Conservation (phyloP, 2,329 filamentous ascomycete genomes). For the Drechslerella coelobrocha region DNA sequence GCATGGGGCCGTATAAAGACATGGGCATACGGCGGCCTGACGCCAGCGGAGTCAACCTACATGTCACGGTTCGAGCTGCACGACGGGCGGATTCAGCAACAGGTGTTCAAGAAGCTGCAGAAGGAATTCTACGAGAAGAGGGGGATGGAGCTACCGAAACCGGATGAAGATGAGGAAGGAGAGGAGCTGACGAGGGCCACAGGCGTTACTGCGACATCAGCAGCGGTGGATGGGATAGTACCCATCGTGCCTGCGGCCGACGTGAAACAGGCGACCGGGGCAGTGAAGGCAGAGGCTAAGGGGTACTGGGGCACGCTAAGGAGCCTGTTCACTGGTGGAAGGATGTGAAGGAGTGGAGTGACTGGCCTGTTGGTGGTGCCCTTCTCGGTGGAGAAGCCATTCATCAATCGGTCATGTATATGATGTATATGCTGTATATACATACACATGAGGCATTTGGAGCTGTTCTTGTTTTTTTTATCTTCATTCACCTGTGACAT, state of each 20-base stretch:
- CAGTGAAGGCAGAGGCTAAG: slow-evolving; percentile 37
- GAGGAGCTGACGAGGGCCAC: slow-evolving; percentile 22
- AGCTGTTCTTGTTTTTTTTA: slow-evolving; percentile 14
- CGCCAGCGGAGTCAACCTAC: slow-evolving; percentile 54
- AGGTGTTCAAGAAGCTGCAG: slow-evolving; percentile 43
- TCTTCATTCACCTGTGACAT: slow-evolving; percentile 50
- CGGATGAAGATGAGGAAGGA: slow-evolving; percentile 35
- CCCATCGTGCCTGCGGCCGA: slow-evolving; percentile 35
- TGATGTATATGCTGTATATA: slow-evolving; percentile 27
- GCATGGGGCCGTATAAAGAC: slow-evolving; percentile 50
- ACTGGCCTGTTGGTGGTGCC: background rate
- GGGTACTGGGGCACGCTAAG: slow-evolving; percentile 44
- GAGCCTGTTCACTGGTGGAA: slow-evolving; percentile 36
- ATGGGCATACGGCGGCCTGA: slow-evolving; percentile 54
- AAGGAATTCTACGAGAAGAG: slow-evolving; percentile 47
- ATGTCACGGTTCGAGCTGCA: slow-evolving; percentile 46
- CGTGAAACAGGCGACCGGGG: slow-evolving; percentile 27
- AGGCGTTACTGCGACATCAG: slow-evolving; percentile 28
- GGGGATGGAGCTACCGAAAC: slow-evolving; percentile 45
- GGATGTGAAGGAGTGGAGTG: slow-evolving; percentile 24
- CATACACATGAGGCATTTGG: background rate
- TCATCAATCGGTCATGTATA: no score
- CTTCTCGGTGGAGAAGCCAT: no score
- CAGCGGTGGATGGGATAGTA: slow-evolving; percentile 36
- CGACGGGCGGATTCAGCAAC: slow-evolving; percentile 35